Conservation (phyloP, 2,329 filamentous ascomycete species). For the Aspergillus floridensis region DNA sequence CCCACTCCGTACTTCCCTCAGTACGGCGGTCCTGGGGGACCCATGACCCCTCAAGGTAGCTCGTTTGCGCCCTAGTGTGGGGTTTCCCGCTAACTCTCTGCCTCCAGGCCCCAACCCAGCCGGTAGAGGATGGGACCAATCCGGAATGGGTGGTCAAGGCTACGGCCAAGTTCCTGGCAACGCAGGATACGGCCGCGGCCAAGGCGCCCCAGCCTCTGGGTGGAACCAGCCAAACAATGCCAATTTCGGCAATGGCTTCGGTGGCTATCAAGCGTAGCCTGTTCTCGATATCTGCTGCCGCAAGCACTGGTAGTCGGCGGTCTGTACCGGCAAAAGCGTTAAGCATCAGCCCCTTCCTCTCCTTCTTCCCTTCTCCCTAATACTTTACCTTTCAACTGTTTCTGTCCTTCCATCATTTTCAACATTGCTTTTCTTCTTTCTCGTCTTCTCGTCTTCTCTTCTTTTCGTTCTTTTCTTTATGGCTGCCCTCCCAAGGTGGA, state of each 20-base stretch:
- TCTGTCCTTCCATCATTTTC: constrained; percentile 17
- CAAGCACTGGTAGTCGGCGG: constrained; percentile 15
- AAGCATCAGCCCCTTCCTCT: constrained; percentile 14
- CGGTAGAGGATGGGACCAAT: constrained; percentile 56
- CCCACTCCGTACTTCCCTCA: constrained; percentile 88
- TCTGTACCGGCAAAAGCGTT: constrained; percentile 16
- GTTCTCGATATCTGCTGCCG: constrained; percentile 8
- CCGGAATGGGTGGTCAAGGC: constrained; percentile 46
- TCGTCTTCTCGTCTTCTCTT: constrained; percentile 18
- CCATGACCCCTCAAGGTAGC: constrained; percentile 61
- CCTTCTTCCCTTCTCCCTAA: constrained; percentile 15
- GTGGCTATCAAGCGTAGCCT: constrained; percentile 58
- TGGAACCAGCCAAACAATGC: constrained; percentile 53
- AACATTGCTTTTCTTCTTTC: constrained; percentile 19
- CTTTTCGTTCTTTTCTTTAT: constrained; percentile 21
- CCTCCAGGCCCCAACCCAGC: constrained; percentile 53
- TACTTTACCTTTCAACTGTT: constrained; percentile 19
- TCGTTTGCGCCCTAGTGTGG: constrained; percentile 11
- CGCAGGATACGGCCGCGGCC: constrained; percentile 79
- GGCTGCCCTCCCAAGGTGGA: constrained; percentile 34
- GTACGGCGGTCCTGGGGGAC: constrained; percentile 70
- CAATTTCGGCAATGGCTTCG: constrained; percentile 56
- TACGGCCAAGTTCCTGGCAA: constrained; percentile 68
- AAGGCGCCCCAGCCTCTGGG: constrained; percentile 51
- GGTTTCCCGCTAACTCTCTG: constrained; percentile 13